Conservation (phyloP, 2,329 filamentous ascomycete genomes). For the Elsinoe batatas region DNA sequence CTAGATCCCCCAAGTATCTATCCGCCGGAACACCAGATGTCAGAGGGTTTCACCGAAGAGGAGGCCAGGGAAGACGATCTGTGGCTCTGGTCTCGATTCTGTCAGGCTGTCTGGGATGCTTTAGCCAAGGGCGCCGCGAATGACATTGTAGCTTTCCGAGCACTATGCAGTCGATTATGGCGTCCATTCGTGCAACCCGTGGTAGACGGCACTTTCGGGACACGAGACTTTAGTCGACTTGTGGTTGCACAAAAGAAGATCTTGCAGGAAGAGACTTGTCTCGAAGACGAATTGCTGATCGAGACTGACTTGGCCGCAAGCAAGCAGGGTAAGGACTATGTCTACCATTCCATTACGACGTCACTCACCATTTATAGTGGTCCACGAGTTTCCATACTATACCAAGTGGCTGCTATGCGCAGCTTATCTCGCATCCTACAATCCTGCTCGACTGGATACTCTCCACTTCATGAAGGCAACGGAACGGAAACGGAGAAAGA, state of each 20-base stretch:
- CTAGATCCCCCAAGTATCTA: constrained; percentile 42
- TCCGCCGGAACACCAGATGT: constrained; percentile 18
- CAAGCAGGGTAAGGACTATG: neutral
- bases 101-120: constrained; percentile 76
- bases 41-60: constrained; percentile 35
- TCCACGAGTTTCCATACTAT: constrained; percentile 54
- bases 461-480: constrained; percentile 66
- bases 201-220: constrained; percentile 58
- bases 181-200: constrained; percentile 73
- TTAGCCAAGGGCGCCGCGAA: constrained; percentile 70
- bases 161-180: constrained; percentile 69
- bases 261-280: constrained; percentile 62
- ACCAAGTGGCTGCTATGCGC: constrained; percentile 65
- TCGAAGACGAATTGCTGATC: constrained; percentile 43
- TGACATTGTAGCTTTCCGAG: constrained; percentile 63
- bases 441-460: constrained; percentile 61
- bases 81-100: constrained; percentile 72
- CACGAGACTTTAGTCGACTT: constrained; percentile 75
- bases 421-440: constrained; percentile 74
- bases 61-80: constrained; percentile 47
- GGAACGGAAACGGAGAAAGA: constrained; percentile 41
- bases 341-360: neutral
- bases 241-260: constrained; percentile 60
- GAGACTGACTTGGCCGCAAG: neutral
- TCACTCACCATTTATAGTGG: constrained; percentile 18